A percentile compares a stretch with the other conserved stretches of the same genome.
Evolutionary conservation across 495 filamentous ascomycete species (phyloP).

Genomic region (Cercophora sp.): DNA sequence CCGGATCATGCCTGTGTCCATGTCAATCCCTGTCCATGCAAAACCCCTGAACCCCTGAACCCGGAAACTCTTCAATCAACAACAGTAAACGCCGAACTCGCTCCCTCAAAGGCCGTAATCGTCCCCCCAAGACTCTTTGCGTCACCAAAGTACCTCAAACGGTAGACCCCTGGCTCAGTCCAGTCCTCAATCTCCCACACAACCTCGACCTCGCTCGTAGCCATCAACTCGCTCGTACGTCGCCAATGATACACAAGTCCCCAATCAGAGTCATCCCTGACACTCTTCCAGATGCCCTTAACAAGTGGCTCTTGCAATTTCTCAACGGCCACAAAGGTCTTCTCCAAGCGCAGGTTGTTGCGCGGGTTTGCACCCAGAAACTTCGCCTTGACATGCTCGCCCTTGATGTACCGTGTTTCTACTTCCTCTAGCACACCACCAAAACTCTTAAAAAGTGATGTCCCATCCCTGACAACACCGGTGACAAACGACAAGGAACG

Average conservation of each 20-base stretch:
- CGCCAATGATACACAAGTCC: conserved; percentile 75
- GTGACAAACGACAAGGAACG: conserved; percentile 76
- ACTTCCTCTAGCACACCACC: conserved; percentile 69
- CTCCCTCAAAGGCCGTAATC: conserved; percentile 72
- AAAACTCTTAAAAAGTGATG: conserved; percentile 67
- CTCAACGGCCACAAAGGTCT: conserved; percentile 79
- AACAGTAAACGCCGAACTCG: conserved; percentile 60
- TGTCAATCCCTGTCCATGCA: neutral
- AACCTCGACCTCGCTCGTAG: conserved; percentile 73
- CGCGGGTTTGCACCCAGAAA: conserved; percentile 91
- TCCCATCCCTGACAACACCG: conserved; percentile 69
- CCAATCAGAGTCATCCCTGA: conserved; percentile 78
- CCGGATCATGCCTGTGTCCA: neutral
- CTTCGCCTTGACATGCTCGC: conserved; percentile 54
- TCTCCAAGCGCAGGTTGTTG: conserved; percentile 76
- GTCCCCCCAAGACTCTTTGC: conserved; percentile 64
- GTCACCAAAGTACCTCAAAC: conserved; percentile 83
- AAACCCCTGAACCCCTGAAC: neutral
- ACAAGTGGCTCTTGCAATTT: conserved; percentile 36
- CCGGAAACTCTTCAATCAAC: conserved; percentile 9
- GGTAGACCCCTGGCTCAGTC: conserved; percentile 55
- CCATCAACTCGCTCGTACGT: conserved; percentile 65
- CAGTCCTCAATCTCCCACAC: conserved; percentile 72
- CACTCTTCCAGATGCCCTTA: conserved; percentile 52
- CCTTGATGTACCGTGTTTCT: conserved; percentile 47